Percentiles rank a stretch among this genome's conserved stretches.
phyloP scores from a whole-genome alignment of 805 yeast genomes.

The Nakazawaea holstii region DNA sequence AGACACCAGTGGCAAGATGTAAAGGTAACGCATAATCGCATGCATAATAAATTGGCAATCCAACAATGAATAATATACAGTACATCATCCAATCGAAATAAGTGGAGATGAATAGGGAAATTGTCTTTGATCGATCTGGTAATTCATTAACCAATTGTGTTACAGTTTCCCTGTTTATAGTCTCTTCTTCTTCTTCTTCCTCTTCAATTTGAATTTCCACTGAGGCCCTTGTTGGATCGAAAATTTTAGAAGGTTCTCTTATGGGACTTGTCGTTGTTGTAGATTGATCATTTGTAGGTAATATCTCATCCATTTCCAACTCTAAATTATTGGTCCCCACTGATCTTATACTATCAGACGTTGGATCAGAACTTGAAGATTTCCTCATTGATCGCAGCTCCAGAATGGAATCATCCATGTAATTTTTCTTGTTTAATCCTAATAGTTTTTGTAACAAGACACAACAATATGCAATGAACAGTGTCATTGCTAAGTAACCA shows the following conservation, averaged over 20 bases:
- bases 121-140: conserved; percentile 19
- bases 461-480: conserved; percentile 44
- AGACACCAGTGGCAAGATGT: conserved; percentile 55
- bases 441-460: conserved; percentile 32
- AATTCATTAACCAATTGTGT: conserved; percentile 13
- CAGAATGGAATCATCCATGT: conserved; percentile 6
- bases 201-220: not conserved
- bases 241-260: not conserved
- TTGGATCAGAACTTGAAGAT: not conserved
- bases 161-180: conserved; percentile 17
- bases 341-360: not conserved
- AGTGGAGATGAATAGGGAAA: conserved; percentile 21
- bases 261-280: not conserved
- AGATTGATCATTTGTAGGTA: not conserved
- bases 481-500: conserved; percentile 53
- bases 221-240: not conserved
- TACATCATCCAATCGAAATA: conserved; percentile 56
- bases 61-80: conserved; percentile 39
- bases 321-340: conserved; percentile 4
- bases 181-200: conserved; percentile 9
- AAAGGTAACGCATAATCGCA: conserved; percentile 54
- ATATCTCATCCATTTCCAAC: conserved; percentile 8
- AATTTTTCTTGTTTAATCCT: conserved; percentile 12
- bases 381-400: not conserved
- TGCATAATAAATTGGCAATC: conserved; percentile 57